Evolutionary conservation across 768 basidiomycete genomes (phyloP).

Genomic region (Strobilomyces dryophilus): DNA sequence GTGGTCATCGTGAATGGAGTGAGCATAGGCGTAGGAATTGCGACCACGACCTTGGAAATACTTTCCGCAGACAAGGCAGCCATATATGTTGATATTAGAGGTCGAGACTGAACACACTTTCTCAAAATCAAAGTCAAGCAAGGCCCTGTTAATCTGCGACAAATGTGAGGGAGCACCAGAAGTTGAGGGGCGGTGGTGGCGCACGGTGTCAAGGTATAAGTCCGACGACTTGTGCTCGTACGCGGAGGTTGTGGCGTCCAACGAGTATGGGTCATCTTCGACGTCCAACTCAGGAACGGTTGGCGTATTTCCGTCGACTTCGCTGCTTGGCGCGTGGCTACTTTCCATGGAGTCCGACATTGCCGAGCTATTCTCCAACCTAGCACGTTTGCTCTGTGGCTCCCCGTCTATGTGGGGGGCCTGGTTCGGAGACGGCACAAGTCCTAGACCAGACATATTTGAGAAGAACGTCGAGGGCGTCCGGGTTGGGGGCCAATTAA

Average conservation of each 20-base stretch:
- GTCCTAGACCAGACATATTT: slow-evolving; percentile 13
- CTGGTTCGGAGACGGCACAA: slow-evolving; percentile 6
- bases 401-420: slow-evolving; percentile 12
- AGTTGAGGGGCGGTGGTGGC: slow-evolving; percentile 28
- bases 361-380: slow-evolving; percentile 15
- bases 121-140: slow-evolving; percentile 98
- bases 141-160: slow-evolving; percentile 78
- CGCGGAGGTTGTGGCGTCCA: slow-evolving; percentile 21
- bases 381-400: slow-evolving; percentile 30
- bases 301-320: slow-evolving; percentile 29
- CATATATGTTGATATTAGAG: slow-evolving; percentile 96
- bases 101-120: slow-evolving; percentile 96
- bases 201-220: slow-evolving; percentile 90
- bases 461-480: slow-evolving; percentile 1
- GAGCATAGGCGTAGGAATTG: slow-evolving; percentile 91
- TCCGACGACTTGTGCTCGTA: slow-evolving; percentile 57
- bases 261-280: slow-evolving; percentile 26
- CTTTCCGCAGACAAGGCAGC: slow-evolving; percentile 96
- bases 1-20: slow-evolving; percentile 96
- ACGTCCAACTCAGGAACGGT: slow-evolving; percentile 17
- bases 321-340: slow-evolving; percentile 19
- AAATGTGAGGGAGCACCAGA: slow-evolving; percentile 17
- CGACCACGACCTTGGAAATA: slow-evolving; percentile 97
- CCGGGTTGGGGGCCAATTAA: not conserved
- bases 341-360: slow-evolving; percentile 23